These are phyloP conservation scores for Staphylotrichum longicolle DNA, from an alignment of 495 filamentous ascomycete genomes.

Conservation along the genomic window DNA sequence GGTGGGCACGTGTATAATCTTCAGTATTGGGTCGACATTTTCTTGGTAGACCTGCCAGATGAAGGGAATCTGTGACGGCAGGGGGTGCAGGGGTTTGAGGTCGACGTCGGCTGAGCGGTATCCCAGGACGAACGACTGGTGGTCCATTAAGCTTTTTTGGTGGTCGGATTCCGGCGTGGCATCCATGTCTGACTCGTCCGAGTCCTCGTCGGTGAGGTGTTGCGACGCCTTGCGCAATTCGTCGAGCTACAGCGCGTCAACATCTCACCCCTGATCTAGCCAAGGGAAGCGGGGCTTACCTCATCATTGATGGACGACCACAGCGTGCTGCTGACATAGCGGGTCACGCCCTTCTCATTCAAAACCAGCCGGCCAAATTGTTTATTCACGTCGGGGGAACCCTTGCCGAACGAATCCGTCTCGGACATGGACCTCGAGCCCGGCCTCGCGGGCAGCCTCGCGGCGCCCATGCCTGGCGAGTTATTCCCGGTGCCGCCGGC, in stretches of 20 bases:
- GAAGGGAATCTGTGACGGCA: conserved; percentile 59
- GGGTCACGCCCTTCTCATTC: conserved; percentile 70
- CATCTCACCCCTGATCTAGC: not conserved
- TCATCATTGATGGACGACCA: conserved; percentile 89
- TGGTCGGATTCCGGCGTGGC: conserved; percentile 48
- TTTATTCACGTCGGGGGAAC: conserved; percentile 51
- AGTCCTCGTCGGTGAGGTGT: conserved; percentile 64
- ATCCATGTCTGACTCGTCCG: conserved; percentile 53
- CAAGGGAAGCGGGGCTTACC: conserved; percentile 34
- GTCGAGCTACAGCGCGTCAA: conserved; percentile 54
- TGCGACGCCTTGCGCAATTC: conserved; percentile 70
- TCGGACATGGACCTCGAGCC: conserved; percentile 17
- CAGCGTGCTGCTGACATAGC: conserved; percentile 85
- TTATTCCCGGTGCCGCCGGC: conserved; percentile 21
- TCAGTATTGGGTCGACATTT: conserved; percentile 71
- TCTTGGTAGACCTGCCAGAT: conserved; percentile 68
- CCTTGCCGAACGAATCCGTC: conserved; percentile 26
- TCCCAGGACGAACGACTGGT: conserved; percentile 69
- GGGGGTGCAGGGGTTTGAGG: conserved; percentile 50
- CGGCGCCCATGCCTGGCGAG: conserved; percentile 11
- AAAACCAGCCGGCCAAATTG: conserved; percentile 81
- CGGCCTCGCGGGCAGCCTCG: conserved; percentile 16
- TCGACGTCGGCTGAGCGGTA: conserved; percentile 60
- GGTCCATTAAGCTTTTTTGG: conserved; percentile 44
- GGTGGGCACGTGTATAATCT: conserved; percentile 64